phyloP scores from a whole-genome alignment of 345 rosid species.

The Microthlaspi erraticum region DNA sequence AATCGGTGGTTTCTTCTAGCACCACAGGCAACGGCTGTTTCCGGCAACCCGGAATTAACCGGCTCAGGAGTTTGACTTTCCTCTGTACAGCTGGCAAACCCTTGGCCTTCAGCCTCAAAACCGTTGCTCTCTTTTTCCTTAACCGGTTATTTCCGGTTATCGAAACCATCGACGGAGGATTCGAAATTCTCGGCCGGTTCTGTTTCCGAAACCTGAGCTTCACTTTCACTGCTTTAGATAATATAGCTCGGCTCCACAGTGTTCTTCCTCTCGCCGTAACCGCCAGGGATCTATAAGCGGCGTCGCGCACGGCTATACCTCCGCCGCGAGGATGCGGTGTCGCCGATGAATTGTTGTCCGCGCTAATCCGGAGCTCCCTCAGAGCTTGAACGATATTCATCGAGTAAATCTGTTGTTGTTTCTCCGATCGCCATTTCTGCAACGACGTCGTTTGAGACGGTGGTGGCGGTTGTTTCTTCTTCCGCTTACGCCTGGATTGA shows the following conservation, averaged over 20 bases:
- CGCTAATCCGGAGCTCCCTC: slow-evolving; percentile 51
- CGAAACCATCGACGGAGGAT: slow-evolving; percentile 18
- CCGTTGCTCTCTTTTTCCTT: slow-evolving; percentile 70
- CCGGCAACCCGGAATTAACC: slow-evolving; percentile 95
- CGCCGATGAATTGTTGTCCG: slow-evolving; percentile 24
- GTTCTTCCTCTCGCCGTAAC: slow-evolving; percentile 81
- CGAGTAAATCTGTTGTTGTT: slow-evolving; percentile 79
- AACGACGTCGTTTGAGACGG: slow-evolving; percentile 20
- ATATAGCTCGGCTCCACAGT: slow-evolving; percentile 92
- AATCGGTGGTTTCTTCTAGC: slow-evolving; percentile 90
- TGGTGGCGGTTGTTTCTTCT: slow-evolving; percentile 52
- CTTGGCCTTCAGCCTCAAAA: slow-evolving; percentile 60
- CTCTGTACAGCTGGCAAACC: slow-evolving; percentile 70
- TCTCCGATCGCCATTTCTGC: slow-evolving; percentile 75
- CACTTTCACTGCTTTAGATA: slow-evolving; percentile 63
- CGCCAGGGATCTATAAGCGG: slow-evolving; percentile 68
- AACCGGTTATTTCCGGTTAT: slow-evolving; percentile 50
- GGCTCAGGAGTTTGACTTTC: slow-evolving; percentile 74
- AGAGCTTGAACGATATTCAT: slow-evolving; percentile 71
- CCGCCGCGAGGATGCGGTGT: slow-evolving; percentile 52
- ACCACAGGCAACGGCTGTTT: slow-evolving; percentile 83
- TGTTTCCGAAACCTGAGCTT: slow-evolving; percentile 69
- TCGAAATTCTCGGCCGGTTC: slow-evolving; percentile 50
- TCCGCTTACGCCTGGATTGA: slow-evolving; percentile 60
- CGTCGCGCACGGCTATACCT: slow-evolving; percentile 67